Conservation (phyloP, 495 filamentous ascomycete genomes). For the Penicillium argentinense region DNA sequence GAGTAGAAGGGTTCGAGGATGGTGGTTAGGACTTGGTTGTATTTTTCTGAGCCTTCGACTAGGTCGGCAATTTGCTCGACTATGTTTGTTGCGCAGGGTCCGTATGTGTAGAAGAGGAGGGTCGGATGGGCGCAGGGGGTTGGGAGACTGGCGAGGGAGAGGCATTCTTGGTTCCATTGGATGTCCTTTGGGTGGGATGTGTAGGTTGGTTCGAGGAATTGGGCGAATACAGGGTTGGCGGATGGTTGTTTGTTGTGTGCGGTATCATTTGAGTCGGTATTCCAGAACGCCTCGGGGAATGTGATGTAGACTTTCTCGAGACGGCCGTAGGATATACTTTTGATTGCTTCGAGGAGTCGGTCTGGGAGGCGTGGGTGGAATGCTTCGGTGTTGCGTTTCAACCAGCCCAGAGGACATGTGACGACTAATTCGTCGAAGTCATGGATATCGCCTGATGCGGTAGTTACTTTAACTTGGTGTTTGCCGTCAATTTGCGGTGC, state of each 20-base stretch:
- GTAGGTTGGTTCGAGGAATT: constrained; percentile 57
- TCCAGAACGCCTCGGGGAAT: constrained; percentile 74
- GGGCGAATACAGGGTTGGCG: constrained; percentile 29
- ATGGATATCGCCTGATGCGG: constrained; percentile 48
- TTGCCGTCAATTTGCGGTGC: constrained; percentile 15
- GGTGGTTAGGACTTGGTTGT: constrained; percentile 35
- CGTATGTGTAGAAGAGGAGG: constrained; percentile 89
- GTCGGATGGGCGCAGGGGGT: constrained; percentile 69
- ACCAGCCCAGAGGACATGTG: constrained; percentile 84
- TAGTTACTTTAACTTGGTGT: constrained; percentile 52
- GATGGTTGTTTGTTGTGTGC: constrained; percentile 8
- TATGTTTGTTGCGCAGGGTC: constrained; percentile 54
- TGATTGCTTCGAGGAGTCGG: constrained; percentile 68
- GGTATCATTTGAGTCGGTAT: constrained; percentile 16
- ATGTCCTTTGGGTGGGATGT: constrained; percentile 69
- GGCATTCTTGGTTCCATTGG: constrained; percentile 73
- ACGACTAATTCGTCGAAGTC: constrained; percentile 84
- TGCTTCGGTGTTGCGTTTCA: constrained; percentile 70
- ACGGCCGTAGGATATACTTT: constrained; percentile 77
- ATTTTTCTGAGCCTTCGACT: constrained; percentile 24
- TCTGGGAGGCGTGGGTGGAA: constrained; percentile 70
- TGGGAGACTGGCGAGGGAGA: constrained; percentile 73
- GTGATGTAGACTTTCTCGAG: constrained; percentile 92
- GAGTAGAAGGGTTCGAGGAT: constrained; percentile 68
- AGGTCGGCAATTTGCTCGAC: constrained; percentile 40